Evolutionary conservation across 2,329 filamentous ascomycete species (phyloP), one percentile per base, ranked within the genome.

Genomic region (Thelonectria rubi): DNA sequence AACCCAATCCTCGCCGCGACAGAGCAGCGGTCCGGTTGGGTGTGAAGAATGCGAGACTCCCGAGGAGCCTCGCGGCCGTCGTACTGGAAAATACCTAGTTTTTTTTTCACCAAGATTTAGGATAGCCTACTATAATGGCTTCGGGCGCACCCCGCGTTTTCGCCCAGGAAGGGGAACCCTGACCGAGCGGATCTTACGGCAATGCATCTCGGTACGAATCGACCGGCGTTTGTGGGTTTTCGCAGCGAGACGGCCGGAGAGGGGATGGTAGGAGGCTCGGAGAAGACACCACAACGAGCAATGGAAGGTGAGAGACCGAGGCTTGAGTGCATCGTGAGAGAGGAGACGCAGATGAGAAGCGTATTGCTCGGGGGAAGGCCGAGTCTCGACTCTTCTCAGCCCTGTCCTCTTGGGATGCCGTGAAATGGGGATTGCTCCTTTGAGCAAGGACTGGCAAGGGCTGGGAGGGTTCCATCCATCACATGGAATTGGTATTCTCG

Each of bases 401-500:
- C 52, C 32, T 34, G 42, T 7, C 24, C 24, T 39, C 17, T 34
- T 17, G n/a, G 51, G 39, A 18, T 47, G 11, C 21, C 32, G 14
- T 26, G 18, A 30, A 21, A 18, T 18, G 30, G 30, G 18, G 17
- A 49, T 26, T 30, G n/a, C 43, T 21, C 14, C 11, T 24, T 26
- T 37, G 24, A 49, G 46, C 3, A 49, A 34, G 24, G 46, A 17
- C 24, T 24, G 4, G n/a, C n/a, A n/a, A n/a, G n/a, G n/a, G n/a
- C n/a, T 7, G 11, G 24, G 12, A 37, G 7, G 30, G n/a, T 34
- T 34, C n/a, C n/a, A n/a, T 20, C 42, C 21, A 15, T 47, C 26
- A 55, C 59, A 48, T 30, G n/a, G 45, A 15, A 17, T n/a, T 45
- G 59, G 56, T 42, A 63, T 24, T 24, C 24, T 24, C 24, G 65